Conservation (phyloP, 2,329 filamentous ascomycete genomes). For the Onygena corvina region DNA sequence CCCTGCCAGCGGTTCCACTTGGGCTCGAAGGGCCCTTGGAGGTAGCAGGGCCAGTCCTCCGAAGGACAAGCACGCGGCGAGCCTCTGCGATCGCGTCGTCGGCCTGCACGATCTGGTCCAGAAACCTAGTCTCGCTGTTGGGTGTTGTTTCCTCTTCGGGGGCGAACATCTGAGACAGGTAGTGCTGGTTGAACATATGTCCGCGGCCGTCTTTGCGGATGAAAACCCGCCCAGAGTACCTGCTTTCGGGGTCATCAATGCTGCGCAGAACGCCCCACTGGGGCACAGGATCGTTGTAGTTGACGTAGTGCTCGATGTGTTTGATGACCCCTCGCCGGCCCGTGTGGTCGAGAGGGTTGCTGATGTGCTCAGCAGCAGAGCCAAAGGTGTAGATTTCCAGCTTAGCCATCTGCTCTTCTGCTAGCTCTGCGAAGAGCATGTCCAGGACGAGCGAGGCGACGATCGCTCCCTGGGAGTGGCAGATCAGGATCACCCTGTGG, state of each 20-base stretch:
- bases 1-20: constrained; percentile 4
- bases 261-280: constrained; percentile 64
- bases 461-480: constrained; percentile 68
- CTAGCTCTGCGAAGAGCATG: constrained; percentile 61
- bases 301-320: constrained; percentile 70
- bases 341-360: constrained; percentile 50
- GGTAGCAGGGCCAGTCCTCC: background rate
- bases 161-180: constrained; percentile 34
- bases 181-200: constrained; percentile 37
- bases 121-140: constrained; percentile 8
- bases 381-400: constrained; percentile 68
- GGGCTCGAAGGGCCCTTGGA: background rate
- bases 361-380: constrained; percentile 68
- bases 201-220: constrained; percentile 30
- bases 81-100: constrained; percentile 8
- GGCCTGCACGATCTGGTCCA: constrained; percentile 12
- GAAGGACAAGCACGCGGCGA: constrained; percentile 2
- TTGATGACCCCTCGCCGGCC: constrained; percentile 41
- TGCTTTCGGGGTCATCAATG: constrained; percentile 38
- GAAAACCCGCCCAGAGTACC: constrained; percentile 41
- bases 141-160: constrained; percentile 13
- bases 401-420: constrained; percentile 52
- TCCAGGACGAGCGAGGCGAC: constrained; percentile 62
- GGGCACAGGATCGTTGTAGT: constrained; percentile 61
- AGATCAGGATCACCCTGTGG: constrained; percentile 59